A percentile compares a stretch with the other conserved stretches of the same genome.
phyloP scores from a whole-genome alignment of 257 asterid species.

The Buddleja alternifolia region DNA sequence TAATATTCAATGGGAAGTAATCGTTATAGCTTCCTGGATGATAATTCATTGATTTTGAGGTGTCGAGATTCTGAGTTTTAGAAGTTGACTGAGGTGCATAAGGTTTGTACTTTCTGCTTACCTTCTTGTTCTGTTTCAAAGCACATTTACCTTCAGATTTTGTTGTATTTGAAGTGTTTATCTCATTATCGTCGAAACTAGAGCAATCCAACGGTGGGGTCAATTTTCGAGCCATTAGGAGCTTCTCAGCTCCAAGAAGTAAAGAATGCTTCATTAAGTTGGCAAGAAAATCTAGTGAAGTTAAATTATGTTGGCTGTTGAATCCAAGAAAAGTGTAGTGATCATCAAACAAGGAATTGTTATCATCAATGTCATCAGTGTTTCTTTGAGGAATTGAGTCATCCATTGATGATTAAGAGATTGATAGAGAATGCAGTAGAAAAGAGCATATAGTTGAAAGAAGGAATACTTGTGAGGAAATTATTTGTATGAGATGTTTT shows the following conservation, averaged over 20 bases:
- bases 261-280: conserved; percentile 33
- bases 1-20: conserved; percentile 33
- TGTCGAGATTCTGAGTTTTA: too few relatives aligned
- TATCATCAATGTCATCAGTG: conserved; percentile 27
- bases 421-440: not conserved
- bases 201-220: not conserved
- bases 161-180: not conserved
- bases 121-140: conserved; percentile 17
- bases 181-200: conserved; percentile 7
- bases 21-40: not conserved
- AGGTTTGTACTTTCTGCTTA: conserved; percentile 20
- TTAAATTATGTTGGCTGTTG: not conserved
- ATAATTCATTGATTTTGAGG: too few relatives aligned
- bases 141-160: conserved; percentile 10
- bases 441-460: not conserved
- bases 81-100: conserved; percentile 1
- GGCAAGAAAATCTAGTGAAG: conserved; percentile 24
- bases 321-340: conserved; percentile 21
- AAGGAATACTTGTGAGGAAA: conserved; percentile 2
- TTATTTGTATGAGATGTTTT: conserved; percentile 18
- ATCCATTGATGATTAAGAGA: conserved; percentile 46
- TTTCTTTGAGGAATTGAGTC: conserved; percentile 21
- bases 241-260: conserved; percentile 56
- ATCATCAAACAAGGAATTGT: conserved; percentile 5
- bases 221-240: conserved; percentile 47